Percentiles rank a stretch among this genome's conserved stretches.
Conservation (phyloP, 1,284 basidiomycete species). For the Cutaneotrichosporon curvatum region DNA sequence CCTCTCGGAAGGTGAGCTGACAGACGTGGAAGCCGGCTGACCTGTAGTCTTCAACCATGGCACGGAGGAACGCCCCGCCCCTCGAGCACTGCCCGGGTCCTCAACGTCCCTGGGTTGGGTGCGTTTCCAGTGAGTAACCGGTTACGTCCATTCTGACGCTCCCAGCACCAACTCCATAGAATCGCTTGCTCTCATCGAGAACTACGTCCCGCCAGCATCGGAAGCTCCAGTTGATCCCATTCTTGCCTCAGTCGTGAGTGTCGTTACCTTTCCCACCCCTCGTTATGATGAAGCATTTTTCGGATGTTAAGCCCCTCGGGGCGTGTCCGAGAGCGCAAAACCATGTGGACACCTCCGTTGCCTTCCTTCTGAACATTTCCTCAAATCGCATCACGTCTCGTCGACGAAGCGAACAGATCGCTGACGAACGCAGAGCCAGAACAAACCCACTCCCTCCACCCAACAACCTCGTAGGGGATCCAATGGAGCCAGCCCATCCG, state of each 20-base stretch:
- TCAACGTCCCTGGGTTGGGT: constrained; percentile 46
- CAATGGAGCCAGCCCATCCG: background rate
- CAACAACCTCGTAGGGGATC: background rate
- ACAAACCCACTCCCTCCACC: background rate
- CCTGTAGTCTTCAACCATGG: constrained; percentile 40
- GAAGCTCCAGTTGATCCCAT: constrained; percentile 33
- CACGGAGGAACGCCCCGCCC: constrained; percentile 37
- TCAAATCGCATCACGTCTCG: no score
- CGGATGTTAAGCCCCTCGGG: constrained; percentile 42
- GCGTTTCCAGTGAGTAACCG: constrained; percentile 66
- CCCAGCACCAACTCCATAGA: constrained; percentile 43
- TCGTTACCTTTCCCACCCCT: background rate
- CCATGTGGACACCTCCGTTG: constrained; percentile 46
- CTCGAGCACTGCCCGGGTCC: constrained; percentile 29
- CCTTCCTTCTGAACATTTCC: constrained; percentile 45
- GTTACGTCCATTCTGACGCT: background rate
- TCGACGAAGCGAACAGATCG: no score
- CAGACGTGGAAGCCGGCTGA: background rate
- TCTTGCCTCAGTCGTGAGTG: constrained; percentile 41
- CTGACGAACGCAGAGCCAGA: constrained; percentile 12
- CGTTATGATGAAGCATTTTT: constrained; percentile 44
- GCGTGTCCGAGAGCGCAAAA: constrained; percentile 44
- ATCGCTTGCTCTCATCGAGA: constrained; percentile 36
- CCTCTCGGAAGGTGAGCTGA: constrained; percentile 33
- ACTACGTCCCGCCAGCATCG: constrained; percentile 34